Evolutionary conservation across 495 filamentous ascomycete genomes (phyloP), one percentile per base, ranked within the genome.

Genomic region (Hyaloscypha variabilis): DNA sequence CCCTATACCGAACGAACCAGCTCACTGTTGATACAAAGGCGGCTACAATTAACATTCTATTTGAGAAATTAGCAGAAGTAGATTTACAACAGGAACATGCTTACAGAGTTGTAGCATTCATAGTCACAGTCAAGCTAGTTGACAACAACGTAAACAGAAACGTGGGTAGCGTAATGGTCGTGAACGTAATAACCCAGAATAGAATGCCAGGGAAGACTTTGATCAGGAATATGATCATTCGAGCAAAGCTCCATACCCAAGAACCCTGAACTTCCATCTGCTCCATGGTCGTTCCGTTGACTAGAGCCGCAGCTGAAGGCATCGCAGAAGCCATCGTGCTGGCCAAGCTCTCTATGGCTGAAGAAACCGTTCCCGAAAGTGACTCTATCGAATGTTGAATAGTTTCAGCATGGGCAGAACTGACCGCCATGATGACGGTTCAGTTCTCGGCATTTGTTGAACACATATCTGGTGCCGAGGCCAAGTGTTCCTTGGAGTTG

Each of bases 71-170:
- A 75, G 72, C 65, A 72, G 17, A 56, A 28, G 24, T 24, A 6
- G 21, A 29, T 39, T 11, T 34, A 23, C 8, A n/a, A 21, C 30
- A 11, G 24, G 11, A n/a, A 36, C 24, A 53, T 36, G 72, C 86
- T 73, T 86, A 95, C 90, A 97, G 75, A 29, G 95, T 98, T 8
- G 95, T 99, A 67, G 93, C 92, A 74, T 97, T 98, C 93, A 99
- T 96, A 11, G 95, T 99, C 73, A 99, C 90, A 0, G 95, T 99
- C 77, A 95, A 75, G 77, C 90, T 95, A 68, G 91, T 97, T n/a
- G 94, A 97, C 74, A 97, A 93, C 58, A 98, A 82, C 11, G 89
- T 94, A 77, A 97, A 98, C 8, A 97, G 84, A 76, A 94, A 87
- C 75, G 92, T 91, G 42, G 95, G 94, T 65, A 97, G 75, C 6